Evolutionary conservation across 805 yeast species (phyloP).

Genomic region (Myxozyma nipponensis): DNA sequence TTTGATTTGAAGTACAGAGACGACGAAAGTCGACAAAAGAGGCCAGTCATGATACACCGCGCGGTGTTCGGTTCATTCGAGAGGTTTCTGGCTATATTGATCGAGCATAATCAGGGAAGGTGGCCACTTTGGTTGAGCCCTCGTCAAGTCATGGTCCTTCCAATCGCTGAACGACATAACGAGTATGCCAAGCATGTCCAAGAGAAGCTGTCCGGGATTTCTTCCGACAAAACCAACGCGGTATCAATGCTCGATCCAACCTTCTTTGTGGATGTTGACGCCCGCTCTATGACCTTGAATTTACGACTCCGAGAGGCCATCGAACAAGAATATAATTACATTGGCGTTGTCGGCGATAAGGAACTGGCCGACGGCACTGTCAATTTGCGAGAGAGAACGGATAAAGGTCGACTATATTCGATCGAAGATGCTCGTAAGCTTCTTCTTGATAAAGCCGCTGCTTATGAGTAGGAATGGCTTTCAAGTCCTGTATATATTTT

Average conservation of each 20-base stretch:
- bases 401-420: neutral
- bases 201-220: conserved; percentile 38
- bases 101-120: conserved; percentile 85
- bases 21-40: conserved; percentile 45
- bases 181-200: conserved; percentile 52
- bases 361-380: conserved; percentile 60
- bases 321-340: conserved; percentile 66
- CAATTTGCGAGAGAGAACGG: conserved; percentile 27
- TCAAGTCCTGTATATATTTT: neutral
- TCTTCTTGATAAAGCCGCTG: neutral
- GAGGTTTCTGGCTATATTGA: conserved; percentile 81
- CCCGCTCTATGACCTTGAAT: conserved; percentile 73
- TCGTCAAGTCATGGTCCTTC: conserved; percentile 79
- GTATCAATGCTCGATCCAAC: conserved; percentile 50
- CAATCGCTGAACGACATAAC: conserved; percentile 59
- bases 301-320: conserved; percentile 76
- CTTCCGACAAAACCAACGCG: conserved; percentile 33
- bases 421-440: neutral
- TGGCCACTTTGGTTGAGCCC: conserved; percentile 99
- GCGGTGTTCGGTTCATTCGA: conserved; percentile 95
- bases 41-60: conserved; percentile 93
- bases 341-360: conserved; percentile 82
- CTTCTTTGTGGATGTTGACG: conserved; percentile 73
- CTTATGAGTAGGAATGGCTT: neutral
- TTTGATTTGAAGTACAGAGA: conserved; percentile 85